Evolutionary conservation across 2,329 filamentous ascomycete species (phyloP), one percentile per base, ranked within the genome.

Genomic region (Cladosporium sp.): DNA sequence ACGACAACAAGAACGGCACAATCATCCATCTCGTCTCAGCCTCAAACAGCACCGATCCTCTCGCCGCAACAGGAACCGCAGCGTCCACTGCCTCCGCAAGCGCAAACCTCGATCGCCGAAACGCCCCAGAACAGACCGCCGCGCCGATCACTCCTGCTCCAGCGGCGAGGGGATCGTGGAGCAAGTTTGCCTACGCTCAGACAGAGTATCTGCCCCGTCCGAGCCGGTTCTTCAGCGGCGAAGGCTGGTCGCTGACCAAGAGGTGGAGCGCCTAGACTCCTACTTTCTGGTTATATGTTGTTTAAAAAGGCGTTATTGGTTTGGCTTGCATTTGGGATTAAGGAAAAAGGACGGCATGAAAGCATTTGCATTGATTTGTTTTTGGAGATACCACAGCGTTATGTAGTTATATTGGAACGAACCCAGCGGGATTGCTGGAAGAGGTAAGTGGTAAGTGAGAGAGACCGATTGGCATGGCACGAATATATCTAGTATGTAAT

Each of bases 1-100:
- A 63, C 34, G 60, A 63, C 36, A 56, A 54, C 60, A 63, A 63
- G 18, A 63, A 63, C 49, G 48, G 48, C 60, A 63, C 60, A n/a
- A 63, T 63, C 49, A 30, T 63, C 34, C 60, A 56, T 23, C 60
- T 63, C 25, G n/a, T 63, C 13, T 13, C 49, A 28, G 60, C 59
- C 28, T 28, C 30, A 26, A 63, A 63, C 60, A 28, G 13, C 34
- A 63, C 60, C 34, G 30, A 46, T 25, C 34, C 49, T 18, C 60
- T 63, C 25, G 49, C 28, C 16, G 49, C 60, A 32, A 43, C 23
- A n/a, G 60, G 60, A 3, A 63, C 60, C 2, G 49, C 49, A 28
- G 60, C 60, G 14, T 21, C 49, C 16, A 56, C 32, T 3, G 60
- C 60, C 13, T 54, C 48, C 18, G 60, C 60, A 14, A 63, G 60